phyloP scores from a whole-genome alignment of 148 eudicot genomes.

The Camellia japonica region DNA sequence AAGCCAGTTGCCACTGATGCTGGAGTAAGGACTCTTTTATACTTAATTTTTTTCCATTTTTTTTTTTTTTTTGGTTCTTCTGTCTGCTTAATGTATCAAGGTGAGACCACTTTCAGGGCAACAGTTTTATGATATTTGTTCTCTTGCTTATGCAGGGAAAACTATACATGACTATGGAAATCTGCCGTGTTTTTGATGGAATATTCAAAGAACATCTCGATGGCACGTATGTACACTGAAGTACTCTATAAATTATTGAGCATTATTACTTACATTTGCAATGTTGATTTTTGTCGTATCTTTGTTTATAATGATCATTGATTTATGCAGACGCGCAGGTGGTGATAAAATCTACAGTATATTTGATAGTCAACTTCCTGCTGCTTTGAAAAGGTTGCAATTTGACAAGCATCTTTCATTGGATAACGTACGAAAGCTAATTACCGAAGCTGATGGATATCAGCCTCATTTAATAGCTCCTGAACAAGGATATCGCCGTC shows the following conservation, averaged over 20 bases:
- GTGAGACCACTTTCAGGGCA: not conserved
- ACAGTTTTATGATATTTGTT: not conserved
- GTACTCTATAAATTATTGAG: not conserved
- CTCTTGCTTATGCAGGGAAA: constrained; percentile 64
- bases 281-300: not conserved
- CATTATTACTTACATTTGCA: not conserved
- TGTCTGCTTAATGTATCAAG: not conserved
- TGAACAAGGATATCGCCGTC: constrained; percentile 95
- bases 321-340: constrained; percentile 80
- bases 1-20: constrained; percentile 93
- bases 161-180: constrained; percentile 91
- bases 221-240: constrained; percentile 64
- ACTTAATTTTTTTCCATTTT: not conserved
- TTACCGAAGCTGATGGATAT: constrained; percentile 98
- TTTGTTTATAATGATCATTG: constrained; percentile 7
- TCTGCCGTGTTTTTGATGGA: constrained; percentile 90
- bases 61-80: not conserved
- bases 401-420: constrained; percentile 95
- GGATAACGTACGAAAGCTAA: constrained; percentile 88
- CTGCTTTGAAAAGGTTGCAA: constrained; percentile 93
- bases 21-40: constrained; percentile 62
- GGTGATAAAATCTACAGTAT: constrained; percentile 90
- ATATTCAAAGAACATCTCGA: constrained; percentile 98
- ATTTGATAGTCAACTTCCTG: constrained; percentile 97
- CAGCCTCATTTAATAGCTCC: constrained; percentile 99